Conservation (phyloP, 495 filamentous ascomycete genomes). For the Elaphomyces granulatus region DNA sequence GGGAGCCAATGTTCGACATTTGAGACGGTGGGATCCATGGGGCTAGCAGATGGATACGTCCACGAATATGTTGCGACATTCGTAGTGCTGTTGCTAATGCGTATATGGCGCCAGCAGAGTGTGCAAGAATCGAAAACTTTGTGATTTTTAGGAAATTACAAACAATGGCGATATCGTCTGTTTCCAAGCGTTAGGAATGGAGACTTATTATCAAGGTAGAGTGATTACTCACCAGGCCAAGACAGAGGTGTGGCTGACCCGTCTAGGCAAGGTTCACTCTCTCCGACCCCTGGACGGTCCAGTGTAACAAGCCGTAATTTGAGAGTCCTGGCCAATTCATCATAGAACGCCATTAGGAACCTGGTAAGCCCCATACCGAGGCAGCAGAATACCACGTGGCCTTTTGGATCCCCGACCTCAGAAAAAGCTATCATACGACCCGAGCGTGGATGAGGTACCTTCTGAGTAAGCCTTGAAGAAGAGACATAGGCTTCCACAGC, state of each 20-base stretch:
- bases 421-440: slow-evolving; percentile 88
- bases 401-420: slow-evolving; percentile 86
- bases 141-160: slow-evolving; percentile 86
- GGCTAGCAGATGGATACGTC: slow-evolving; percentile 86
- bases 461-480: slow-evolving; percentile 73
- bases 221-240: slow-evolving; percentile 72
- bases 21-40: slow-evolving; percentile 99
- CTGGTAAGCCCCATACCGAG: slow-evolving; percentile 96
- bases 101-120: slow-evolving; percentile 95
- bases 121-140: slow-evolving; percentile 95
- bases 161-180: slow-evolving; percentile 90
- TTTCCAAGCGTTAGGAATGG: slow-evolving; percentile 9
- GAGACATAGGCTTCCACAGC: slow-evolving; percentile 76
- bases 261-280: slow-evolving; percentile 71
- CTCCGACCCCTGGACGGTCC: slow-evolving; percentile 87
- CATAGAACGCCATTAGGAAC: slow-evolving; percentile 94
- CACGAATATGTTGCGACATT: slow-evolving; percentile 91
- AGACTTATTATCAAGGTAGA: neutral
- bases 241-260: slow-evolving; percentile 70
- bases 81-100: slow-evolving; percentile 89
- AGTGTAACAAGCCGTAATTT: slow-evolving; percentile 85
- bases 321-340: slow-evolving; percentile 81
- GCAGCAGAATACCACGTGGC: slow-evolving; percentile 88
- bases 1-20: slow-evolving; percentile 67
- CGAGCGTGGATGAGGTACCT: slow-evolving; percentile 67